Conservation (phyloP, 495 filamentous ascomycete genomes). For the Penicillium mononematosum region DNA sequence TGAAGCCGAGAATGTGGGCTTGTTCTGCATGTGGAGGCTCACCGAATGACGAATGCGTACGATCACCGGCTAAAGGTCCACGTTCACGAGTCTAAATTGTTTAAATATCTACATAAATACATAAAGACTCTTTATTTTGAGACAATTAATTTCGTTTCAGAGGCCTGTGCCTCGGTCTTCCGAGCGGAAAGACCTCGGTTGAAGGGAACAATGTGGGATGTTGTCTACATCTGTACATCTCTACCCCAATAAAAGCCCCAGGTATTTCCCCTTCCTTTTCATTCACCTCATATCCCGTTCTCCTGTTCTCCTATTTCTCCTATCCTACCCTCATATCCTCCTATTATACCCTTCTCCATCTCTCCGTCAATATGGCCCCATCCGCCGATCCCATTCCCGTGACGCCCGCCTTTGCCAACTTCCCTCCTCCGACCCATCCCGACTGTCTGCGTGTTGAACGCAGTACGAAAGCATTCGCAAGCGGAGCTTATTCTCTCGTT, state of each 20-base stretch:
- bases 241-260: neutral
- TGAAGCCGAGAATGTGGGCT: conserved; percentile 1
- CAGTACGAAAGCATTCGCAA: conserved; percentile 51
- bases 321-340: neutral
- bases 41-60: conserved; percentile 1
- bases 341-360: too few species aligned
- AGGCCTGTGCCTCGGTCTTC: conserved; percentile 8
- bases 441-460: conserved; percentile 35
- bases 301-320: neutral
- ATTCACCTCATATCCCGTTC: neutral
- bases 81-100: neutral
- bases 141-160: neutral
- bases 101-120: neutral
- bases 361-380: conserved; percentile 19
- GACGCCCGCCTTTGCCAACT: conserved; percentile 12
- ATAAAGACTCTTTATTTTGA: too few species aligned
- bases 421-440: conserved; percentile 37
- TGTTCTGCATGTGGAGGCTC: neutral
- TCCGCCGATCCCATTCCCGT: conserved; percentile 20
- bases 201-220: conserved; percentile 12
- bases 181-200: conserved; percentile 19
- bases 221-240: neutral
- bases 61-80: neutral
- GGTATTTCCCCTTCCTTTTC: neutral
- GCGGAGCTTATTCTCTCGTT: conserved; percentile 60